Base-by-base conservation (phyloP, 2,329 filamentous ascomycete genomes). In the Pseudogymnoascus sp. region DNA sequence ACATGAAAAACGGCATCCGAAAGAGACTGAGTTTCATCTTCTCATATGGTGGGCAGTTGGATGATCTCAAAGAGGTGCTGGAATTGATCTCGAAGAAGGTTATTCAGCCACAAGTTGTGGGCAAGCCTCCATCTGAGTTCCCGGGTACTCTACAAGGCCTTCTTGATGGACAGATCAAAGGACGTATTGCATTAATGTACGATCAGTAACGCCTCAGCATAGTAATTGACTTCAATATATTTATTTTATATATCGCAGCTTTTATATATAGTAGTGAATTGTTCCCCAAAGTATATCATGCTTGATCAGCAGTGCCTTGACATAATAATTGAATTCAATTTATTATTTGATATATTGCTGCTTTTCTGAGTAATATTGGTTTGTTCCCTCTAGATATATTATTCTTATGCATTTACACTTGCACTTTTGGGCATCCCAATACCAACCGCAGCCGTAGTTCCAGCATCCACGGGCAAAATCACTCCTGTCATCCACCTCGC, bases 401-500 rank as follows among this genome's bases (percentile, higher is more conserved):
- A 31, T 56, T n/a, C n/a, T 33, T 31, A 56, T 33, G 47, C 47
- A 56, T 56, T 56, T 31, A 56, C 47, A 56, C 47, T 56, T 56
- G 47, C 47, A 18, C n/a, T 33, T 18, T 56, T 56, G 6, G 25
- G 25, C 47, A 62, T 16, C 5, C 61, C 61, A 62, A 62, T 59
- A n/a, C 61, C 61, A n/a, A 74, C 72, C 1, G 77, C 77, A 23
- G 75, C 76, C 2, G 78, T 80, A 6, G 75, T 74, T 10, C 79
- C 78, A 47, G 77, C 78, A 69, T 80, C 79, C 2, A 80, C 77
- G 0, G 78, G 76, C 33, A 80, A 66, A 35, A 79, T 75, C 0
- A 77, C 74, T 2, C 78, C 78, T 0, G 80, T 79, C 33, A 81
- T 79, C 80, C 80, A 83, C 63, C 80, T 73, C 0, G 79, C 78